Evolutionary conservation across 257 asterid genomes (phyloP).

Genomic region (Ilex asprella): DNA sequence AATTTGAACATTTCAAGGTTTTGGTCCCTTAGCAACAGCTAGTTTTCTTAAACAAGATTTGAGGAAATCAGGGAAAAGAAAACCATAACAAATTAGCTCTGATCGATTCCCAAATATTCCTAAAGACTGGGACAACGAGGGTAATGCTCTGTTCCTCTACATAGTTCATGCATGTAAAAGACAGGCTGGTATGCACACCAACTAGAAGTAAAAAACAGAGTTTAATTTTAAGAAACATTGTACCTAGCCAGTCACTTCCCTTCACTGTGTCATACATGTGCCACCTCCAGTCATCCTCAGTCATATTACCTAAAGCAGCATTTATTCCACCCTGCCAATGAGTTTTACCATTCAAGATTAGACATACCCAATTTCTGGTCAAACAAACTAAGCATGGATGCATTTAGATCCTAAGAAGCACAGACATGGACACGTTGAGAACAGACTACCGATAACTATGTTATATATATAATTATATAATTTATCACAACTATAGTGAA

Average conservation of each 20-base stretch:
- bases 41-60: no score
- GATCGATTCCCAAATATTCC: neutral
- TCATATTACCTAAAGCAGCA: constrained; percentile 96
- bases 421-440: no score
- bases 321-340: constrained; percentile 82
- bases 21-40: no score
- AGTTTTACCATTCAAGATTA: neutral
- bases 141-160: neutral
- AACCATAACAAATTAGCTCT: neutral
- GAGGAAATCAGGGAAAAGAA: neutral
- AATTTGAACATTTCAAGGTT: no score
- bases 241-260: constrained; percentile 99
- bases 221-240: constrained; percentile 2
- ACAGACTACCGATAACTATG: no score
- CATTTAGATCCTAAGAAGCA: no score
- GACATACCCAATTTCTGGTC: neutral
- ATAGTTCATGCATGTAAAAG: neutral
- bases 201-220: neutral
- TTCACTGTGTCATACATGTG: constrained; percentile 98
- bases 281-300: constrained; percentile 99
- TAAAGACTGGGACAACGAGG: neutral
- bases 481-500: no score
- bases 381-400: no score
- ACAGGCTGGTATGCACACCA: neutral
- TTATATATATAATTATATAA: no score